Conservation (phyloP, 176 grass and related monocot genomes). For the Melocanna baccifera region DNA sequence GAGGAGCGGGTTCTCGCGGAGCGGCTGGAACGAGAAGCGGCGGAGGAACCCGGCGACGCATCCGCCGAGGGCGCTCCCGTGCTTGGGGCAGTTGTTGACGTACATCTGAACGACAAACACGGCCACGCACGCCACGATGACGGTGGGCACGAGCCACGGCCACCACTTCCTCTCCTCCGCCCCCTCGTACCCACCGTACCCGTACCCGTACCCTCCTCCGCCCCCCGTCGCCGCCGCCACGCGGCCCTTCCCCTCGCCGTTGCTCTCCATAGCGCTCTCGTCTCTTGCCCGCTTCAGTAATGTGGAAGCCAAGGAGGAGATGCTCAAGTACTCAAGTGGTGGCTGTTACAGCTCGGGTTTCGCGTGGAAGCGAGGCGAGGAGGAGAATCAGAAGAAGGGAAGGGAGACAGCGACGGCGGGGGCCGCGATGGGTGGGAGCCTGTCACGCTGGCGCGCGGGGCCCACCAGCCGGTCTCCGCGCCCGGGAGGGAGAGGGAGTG, state of each 20-base stretch:
- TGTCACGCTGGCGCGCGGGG: slow-evolving; percentile 27
- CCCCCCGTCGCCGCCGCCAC: slow-evolving; percentile 30
- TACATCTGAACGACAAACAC: slow-evolving; percentile 90
- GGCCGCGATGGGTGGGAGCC: slow-evolving; percentile 7
- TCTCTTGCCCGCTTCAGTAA: neutral
- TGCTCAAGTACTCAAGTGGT: neutral
- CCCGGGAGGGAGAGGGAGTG: neutral
- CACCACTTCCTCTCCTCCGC: slow-evolving; percentile 60
- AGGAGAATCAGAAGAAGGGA: neutral
- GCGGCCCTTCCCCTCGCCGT: slow-evolving; percentile 44
- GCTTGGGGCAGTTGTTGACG: slow-evolving; percentile 77
- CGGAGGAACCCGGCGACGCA: slow-evolving; percentile 74
- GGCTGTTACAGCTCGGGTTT: slow-evolving; percentile 18
- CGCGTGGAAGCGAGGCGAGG: slow-evolving; percentile 54
- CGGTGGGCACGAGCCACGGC: slow-evolving; percentile 80
- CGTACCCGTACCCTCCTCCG: slow-evolving; percentile 26
- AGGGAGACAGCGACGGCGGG: neutral
- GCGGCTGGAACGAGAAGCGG: slow-evolving; percentile 87
- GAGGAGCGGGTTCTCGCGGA: slow-evolving; percentile 85
- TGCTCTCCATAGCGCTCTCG: slow-evolving; percentile 26
- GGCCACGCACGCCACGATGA: slow-evolving; percentile 71
- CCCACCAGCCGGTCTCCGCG: slow-evolving; percentile 32
- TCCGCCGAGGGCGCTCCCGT: slow-evolving; percentile 30
- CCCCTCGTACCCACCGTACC: slow-evolving; percentile 44
- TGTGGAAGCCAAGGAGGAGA: neutral